Base-by-base conservation (phyloP, 2,329 filamentous ascomycete genomes). In the Neofusicoccum laricinum region DNA sequence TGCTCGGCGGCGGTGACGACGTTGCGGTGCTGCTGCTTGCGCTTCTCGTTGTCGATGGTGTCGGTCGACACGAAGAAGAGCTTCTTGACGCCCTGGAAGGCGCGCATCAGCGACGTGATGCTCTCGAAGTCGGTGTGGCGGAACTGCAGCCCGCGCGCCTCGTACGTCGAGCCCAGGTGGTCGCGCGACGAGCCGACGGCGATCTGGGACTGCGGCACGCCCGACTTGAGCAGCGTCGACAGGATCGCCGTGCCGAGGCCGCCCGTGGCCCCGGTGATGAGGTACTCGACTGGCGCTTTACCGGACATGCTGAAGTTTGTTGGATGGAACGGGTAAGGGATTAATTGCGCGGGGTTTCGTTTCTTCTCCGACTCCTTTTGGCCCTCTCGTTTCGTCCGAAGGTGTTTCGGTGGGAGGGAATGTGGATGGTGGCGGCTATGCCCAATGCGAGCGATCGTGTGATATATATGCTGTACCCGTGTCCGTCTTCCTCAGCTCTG, bases 21-120 rank as follows among this genome's bases (percentile, higher is more conserved):
- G 3, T 75, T 71, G 55, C 69, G 69, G 66, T 85, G 81, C 61
- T 76, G 78, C 63, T 73, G 67, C 70, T 49, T 67, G 36, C 67
- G 58, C 65, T 80, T 78, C 5, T 82, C 75, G 63, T 79, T 78
- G 41, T 82, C 81, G 50, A 81, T 77, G 61, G 80, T 82, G 14
- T 83, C 79, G 66, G 83, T 85, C 0, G 84, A 86, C 38, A 88
- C 80, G 38, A 88, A 76, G 70, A 88, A 83, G 51, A 88, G 72
- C 30, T 78, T 75, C 17, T 84, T 79, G 14, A 85, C 76, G 7
- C 79, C 82, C 2, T 75, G 66, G 63, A 88, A 85, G 2, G 80
- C 84, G 1, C 72, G 67, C 36, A 79, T 72, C 17, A 87, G 74
- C 69, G 63, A 43, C 7, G 38, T 40, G 40, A 45, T 55, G 46